A percentile compares a stretch with the other conserved stretches of the same genome.
Conservation (phyloP, 208 protist genomes). For the Leishmania turanica region DNA sequence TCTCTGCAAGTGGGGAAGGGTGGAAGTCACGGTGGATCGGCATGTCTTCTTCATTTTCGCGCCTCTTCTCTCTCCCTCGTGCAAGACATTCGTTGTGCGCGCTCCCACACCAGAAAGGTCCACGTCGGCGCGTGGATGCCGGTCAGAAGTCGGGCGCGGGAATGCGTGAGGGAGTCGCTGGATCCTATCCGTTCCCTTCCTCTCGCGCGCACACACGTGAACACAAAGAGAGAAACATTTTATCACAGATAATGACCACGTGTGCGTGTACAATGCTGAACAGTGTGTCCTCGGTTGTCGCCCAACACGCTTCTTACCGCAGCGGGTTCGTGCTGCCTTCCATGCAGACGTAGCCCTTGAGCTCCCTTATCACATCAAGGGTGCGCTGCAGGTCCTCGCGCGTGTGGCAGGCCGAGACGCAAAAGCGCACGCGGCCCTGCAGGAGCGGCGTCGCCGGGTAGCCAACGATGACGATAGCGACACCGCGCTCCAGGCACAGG, state of each 20-base stretch:
- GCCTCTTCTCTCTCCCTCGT: neutral
- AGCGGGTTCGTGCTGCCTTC: constrained; percentile 48
- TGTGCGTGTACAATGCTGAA: neutral
- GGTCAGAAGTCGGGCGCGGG: neutral
- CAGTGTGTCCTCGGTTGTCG: neutral
- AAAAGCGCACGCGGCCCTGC: constrained; percentile 90
- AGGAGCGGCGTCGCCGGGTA: constrained; percentile 97
- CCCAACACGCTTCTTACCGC: neutral
- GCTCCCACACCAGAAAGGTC: neutral
- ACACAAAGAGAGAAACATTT: neutral
- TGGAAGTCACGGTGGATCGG: neutral
- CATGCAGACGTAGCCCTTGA: constrained; percentile 75
- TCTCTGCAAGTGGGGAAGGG: neutral
- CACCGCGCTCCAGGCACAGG: constrained; percentile 79
- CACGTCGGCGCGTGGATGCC: neutral
- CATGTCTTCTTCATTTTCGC: neutral
- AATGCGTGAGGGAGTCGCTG: neutral
- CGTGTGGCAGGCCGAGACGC: constrained; percentile 95
- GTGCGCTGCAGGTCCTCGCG: constrained; percentile 93
- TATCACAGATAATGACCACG: neutral
- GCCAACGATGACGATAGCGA: constrained; percentile 98
- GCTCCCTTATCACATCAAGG: constrained; percentile 86
- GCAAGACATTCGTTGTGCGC: neutral
- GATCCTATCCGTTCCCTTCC: neutral
- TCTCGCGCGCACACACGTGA: neutral